phyloP scores from a whole-genome alignment of 805 yeast genomes.

The Starmerella etchellsii region DNA sequence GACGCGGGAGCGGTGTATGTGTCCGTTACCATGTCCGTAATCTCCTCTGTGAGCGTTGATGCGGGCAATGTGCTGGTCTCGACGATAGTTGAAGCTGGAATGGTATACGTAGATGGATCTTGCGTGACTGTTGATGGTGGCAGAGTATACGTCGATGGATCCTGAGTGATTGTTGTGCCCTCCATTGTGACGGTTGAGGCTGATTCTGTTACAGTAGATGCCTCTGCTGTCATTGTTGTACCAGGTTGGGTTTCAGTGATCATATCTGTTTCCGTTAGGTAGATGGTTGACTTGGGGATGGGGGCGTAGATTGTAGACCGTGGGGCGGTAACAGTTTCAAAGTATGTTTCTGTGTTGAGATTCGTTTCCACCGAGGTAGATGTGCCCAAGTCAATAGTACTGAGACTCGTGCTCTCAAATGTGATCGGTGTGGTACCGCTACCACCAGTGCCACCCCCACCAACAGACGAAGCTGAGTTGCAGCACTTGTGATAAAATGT shows the following conservation, averaged over 20 bases:
- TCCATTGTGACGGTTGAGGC: constrained; percentile 4
- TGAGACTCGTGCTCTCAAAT: too few relatives aligned
- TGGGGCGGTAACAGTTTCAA: constrained; percentile 7
- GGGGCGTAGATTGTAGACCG: constrained; percentile 10
- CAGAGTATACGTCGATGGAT: not conserved
- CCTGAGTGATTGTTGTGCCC: constrained; percentile 3
- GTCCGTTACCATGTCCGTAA: too few relatives aligned
- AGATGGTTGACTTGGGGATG: constrained; percentile 2
- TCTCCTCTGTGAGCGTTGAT: too few relatives aligned
- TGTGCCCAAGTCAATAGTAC: constrained; percentile 5
- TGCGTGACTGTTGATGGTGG: not conserved
- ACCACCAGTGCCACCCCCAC: not conserved
- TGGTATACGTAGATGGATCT: not conserved
- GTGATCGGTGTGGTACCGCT: not conserved
- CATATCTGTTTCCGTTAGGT: not conserved
- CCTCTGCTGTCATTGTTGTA: constrained; percentile 3
- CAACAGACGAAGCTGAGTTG: not conserved
- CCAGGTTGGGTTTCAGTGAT: constrained; percentile 4
- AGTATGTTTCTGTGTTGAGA: constrained; percentile 7
- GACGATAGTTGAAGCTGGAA: not conserved
- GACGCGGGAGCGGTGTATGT: too few relatives aligned
- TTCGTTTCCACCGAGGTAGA: not conserved
- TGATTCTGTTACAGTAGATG: constrained; percentile 3
- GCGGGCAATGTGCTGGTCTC: not conserved
- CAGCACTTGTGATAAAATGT: constrained; percentile 14